Evolutionary conservation across 1,284 basidiomycete species (phyloP), one percentile per base, ranked within the genome.

Genomic region (Puccinia polysora): DNA sequence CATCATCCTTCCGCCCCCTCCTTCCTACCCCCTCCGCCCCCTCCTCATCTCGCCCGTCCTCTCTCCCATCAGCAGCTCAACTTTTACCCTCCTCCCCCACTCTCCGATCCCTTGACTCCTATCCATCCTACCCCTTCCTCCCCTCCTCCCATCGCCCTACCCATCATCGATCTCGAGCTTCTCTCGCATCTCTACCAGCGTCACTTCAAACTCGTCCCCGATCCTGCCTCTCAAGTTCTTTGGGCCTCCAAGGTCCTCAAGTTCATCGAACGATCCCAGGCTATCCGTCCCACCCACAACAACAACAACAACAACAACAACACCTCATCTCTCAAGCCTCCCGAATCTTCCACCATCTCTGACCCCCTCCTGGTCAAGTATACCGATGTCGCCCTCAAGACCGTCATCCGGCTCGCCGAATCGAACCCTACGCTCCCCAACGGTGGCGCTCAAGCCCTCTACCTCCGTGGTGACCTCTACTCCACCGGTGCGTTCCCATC

Each of bases 231-330:
- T 59, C 85, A 86, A 75, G 80, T 93, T 18, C 81, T 83, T 20
- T 95, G 91, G 91, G 84, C 85, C 4, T 84, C 87, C 53, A 89
- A 91, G 75, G 87, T 93, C 65, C 81, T 93, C 76, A 85, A 86
- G 76, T 87, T 90, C 74, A 86, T 90, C 74, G 88, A 91, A 74
- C 85, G 86, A 62, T 80, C 84, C 4, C 83, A 82, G 69, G 40
- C 4, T n/a, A 4, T 25, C 58, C 69, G 73, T n/a, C 14, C 81
- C 80, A 12, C 84, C 84, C 74, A n/a, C n/a, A n/a, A n/a, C n/a
- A n/a, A n/a, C 80, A 83, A 0, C 81, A 82, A 0, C 76, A 12
- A 34, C 34, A n/a, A 36, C 30, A 36, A 15, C 38, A 56, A 18
- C 43, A 40, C 65, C 83, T 1, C 79, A 81, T 55, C 75, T 78